Base-by-base conservation (phyloP, 129 eudicot species). In the Flaveria trinervia region DNA sequence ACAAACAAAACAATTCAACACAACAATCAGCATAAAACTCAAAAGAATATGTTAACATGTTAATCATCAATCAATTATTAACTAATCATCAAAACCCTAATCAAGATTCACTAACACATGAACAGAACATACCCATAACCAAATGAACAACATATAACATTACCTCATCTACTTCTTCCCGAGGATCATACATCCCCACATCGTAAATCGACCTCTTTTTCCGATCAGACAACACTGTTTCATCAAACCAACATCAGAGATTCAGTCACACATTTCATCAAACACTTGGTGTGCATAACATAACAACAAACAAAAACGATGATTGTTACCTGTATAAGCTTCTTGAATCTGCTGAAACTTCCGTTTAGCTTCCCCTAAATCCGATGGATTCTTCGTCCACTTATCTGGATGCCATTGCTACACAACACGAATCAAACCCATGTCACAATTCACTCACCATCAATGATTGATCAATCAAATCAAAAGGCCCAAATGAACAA, bases 361-460 rank as follows among this genome's bases (percentile, higher is more conserved):
- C 18, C 77, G 76, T 55, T 93, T 93, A 15, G 97, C 96, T 81
- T 86, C 92, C 5, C 86, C 92, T 14, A 88, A 55, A 16, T 79
- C 28, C 7, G 84, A 51, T 1, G 97, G 92, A 33, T 70, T 82
- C 65, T 69, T 85, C 1, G 83, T 77, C 97, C 96, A 87, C 20
- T 86, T 94, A 70, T 94, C 98, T 9, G 96, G 97, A 83, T 94
- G 98, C 93, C 97, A 94, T 91, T 89, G 93, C 98, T 91, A 87
- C 82, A 88, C 9, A 50, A 17, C 39, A 67, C 1, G 8, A 81
- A 74, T 5, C 70, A 45, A 59, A 16, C 28, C n/a, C 66, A 33
- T 30, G 14, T 52, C 62, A 74, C 41, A 73, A 66, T 41, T 23
- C 10, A 7, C 14, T 17, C 3, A 45, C 50, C 11, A 45, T 9